A percentile compares a stretch with the other conserved stretches of the same genome.
These are phyloP conservation scores for Aspergillus leporis DNA, from an alignment of 495 filamentous ascomycete genomes.

Conservation along the genomic window DNA sequence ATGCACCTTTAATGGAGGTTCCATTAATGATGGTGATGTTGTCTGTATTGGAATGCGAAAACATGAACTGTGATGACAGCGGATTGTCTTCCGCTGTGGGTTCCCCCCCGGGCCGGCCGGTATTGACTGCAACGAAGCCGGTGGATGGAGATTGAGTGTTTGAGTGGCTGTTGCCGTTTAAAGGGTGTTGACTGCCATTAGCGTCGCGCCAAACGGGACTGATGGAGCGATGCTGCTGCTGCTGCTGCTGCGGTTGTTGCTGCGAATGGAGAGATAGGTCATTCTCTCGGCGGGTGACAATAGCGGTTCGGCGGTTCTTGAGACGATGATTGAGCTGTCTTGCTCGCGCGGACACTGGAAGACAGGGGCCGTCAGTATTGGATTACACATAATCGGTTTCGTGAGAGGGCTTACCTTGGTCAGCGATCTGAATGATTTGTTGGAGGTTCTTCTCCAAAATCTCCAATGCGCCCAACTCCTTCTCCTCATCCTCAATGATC, in stretches of 20 bases:
- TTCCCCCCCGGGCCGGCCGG: slow-evolving; percentile 37
- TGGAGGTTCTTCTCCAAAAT: slow-evolving; percentile 76
- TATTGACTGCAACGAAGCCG: slow-evolving; percentile 63
- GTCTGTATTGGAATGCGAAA: slow-evolving; percentile 45
- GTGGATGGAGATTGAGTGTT: slow-evolving; percentile 43
- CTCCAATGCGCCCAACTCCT: slow-evolving; percentile 79
- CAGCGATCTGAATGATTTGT: slow-evolving; percentile 74
- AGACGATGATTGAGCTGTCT: slow-evolving; percentile 81
- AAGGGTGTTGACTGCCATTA: slow-evolving; percentile 25
- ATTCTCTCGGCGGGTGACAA: slow-evolving; percentile 59
- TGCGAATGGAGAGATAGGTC: slow-evolving; percentile 39
- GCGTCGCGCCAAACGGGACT: slow-evolving; percentile 40
- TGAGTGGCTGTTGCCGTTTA: slow-evolving; percentile 32
- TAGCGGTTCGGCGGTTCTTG: slow-evolving; percentile 70
- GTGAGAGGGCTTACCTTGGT: slow-evolving; percentile 61
- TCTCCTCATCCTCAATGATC: slow-evolving; percentile 81
- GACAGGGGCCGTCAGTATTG: slow-evolving; percentile 21
- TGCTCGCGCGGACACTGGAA: slow-evolving; percentile 69
- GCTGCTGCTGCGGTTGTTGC: slow-evolving; percentile 9
- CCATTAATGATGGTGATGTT: slow-evolving; percentile 53
- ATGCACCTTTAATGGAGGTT: slow-evolving; percentile 52
- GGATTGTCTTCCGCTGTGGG: slow-evolving; percentile 30
- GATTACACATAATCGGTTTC: not conserved
- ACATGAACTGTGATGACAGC: slow-evolving; percentile 41
- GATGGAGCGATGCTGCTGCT: slow-evolving; percentile 29